Evolutionary conservation across 75 land plant genomes (phyloP), one percentile per base, ranked within the genome.

Genomic region (Larix kaempferi): DNA sequence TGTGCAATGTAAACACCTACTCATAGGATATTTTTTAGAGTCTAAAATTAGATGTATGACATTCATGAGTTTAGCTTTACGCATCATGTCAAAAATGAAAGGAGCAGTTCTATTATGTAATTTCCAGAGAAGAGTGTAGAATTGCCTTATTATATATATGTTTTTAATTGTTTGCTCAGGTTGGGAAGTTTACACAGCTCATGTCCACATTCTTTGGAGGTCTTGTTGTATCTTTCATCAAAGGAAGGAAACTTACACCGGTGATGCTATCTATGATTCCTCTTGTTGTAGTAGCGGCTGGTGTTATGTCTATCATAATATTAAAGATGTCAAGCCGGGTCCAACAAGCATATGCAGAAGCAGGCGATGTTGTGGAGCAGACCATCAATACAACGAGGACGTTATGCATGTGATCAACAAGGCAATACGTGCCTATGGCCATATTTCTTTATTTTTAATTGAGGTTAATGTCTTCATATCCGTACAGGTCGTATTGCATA

Each of bases 281-380:
- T 75, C 88, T 80, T 13, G 33, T 89, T 27, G 77, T 80, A 39
- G 6, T 85, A 56, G 74, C 86, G 52, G 92, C 84, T 59, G 86
- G 74, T 29, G 7, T 71, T 57, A 74, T 91, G 87, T 72, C 91
- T 59, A 56, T 64, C 23, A 33, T 86, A 17, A 74, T 91, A 13
- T 59, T 87, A 17, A 86, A 77, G 76, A 73, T 80, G 76, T 77
- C 93, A 21, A 59, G 75, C 39, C 57, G 74, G 41, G 89, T 85
- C 44, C 93, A 91, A 77, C 13, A 62, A 49, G 91, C 92, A 8
- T 89, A 91, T 85, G 82, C 83, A 56, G 86, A 84, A 56, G 92
- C 91, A 29, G 86, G 79, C 78, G 77, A 63, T 33, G 59, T 86
- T 26, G 92, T 90, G 17, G 91, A 89, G 73, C 89, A 90, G 75